Percentiles rank a stretch among this genome's conserved stretches.
These are phyloP conservation scores for Candida glaebosa DNA, from an alignment of 805 yeast species.

Conservation along the genomic window DNA sequence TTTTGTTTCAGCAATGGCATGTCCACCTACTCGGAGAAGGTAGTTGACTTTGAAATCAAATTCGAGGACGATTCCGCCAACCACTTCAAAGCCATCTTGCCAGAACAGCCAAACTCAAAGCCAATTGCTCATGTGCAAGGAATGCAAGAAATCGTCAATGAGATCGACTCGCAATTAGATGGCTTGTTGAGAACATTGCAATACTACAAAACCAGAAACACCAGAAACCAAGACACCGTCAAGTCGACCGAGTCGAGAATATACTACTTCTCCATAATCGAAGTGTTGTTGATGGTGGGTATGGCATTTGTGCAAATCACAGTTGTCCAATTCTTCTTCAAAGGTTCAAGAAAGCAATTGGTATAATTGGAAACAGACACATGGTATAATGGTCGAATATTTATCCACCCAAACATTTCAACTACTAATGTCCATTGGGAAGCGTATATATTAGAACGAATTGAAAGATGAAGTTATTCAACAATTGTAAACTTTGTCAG, in stretches of 20 bases:
- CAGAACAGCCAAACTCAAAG: slow-evolving; percentile 45
- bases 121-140: slow-evolving; percentile 51
- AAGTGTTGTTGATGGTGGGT: slow-evolving; percentile 68
- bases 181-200: slow-evolving; percentile 58
- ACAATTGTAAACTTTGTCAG: no score
- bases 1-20: slow-evolving; percentile 82
- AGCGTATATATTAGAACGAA: no score
- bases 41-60: slow-evolving; percentile 77
- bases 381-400: no score
- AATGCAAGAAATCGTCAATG: slow-evolving; percentile 52
- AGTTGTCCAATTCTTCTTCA: slow-evolving; percentile 68
- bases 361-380: slow-evolving; percentile 46
- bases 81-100: slow-evolving; percentile 58
- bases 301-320: slow-evolving; percentile 69
- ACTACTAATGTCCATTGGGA: no score
- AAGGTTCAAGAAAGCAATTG: slow-evolving; percentile 64
- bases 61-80: slow-evolving; percentile 34
- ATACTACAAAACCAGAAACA: slow-evolving; percentile 86
- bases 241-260: slow-evolving; percentile 74
- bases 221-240: slow-evolving; percentile 88
- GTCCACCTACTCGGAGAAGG: slow-evolving; percentile 79
- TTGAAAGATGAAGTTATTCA: no score
- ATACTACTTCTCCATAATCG: slow-evolving; percentile 70
- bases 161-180: slow-evolving; percentile 58
- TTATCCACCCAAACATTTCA: no score